Base-by-base conservation (phyloP, 2,329 filamentous ascomycete genomes). In the Taxawa tesnikishii region DNA sequence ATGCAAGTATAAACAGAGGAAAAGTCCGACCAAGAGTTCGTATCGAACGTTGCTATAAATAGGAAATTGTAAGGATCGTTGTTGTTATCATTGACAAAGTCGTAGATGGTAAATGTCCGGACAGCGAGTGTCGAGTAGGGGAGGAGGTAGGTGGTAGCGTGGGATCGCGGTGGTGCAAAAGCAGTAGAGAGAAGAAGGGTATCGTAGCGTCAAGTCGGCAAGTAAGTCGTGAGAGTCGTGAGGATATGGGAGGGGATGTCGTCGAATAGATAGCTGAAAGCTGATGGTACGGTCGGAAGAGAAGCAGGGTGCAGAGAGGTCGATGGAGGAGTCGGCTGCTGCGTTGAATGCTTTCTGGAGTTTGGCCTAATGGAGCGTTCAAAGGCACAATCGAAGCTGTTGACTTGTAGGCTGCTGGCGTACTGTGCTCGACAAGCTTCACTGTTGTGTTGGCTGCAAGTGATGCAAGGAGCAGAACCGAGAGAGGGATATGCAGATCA, bases 21-120 rank as follows among this genome's bases (percentile, higher is more conserved):
- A 23, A 23, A 23, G n/a, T 23, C 19, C 19, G 19, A 23, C 19
- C 19, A n/a, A 23, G 19, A n/a, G 19, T n/a, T n/a, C 19, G 19
- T 23, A 23, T 23, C 8, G 19, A 23, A 23, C 19, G 10, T 10
- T 27, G 15, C 11, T 29, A 29, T 14, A 10, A 29, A 15, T 29
- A 29, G 14, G 27, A 29, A 43, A 45, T 48, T 46, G 48, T 40
- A 43, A 34, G 34, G 43, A 44, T 43, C 39, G 45, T 45, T 31
- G 42, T 32, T 36, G 42, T 38, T 41, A 39, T 46, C 44, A 46
- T 48, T 42, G 43, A 39, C 35, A 36, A 38, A 38, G 29, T 36
- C 28, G 38, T 24, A 42, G 29, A 26, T 25, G 19, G 17, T 16
- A 26, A 19, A 14, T 28, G 29, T 28, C 31, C 33, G 36, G 34